Conservation (phyloP, 306 rosid genomes). For the Macrotyloma uniflorum region DNA sequence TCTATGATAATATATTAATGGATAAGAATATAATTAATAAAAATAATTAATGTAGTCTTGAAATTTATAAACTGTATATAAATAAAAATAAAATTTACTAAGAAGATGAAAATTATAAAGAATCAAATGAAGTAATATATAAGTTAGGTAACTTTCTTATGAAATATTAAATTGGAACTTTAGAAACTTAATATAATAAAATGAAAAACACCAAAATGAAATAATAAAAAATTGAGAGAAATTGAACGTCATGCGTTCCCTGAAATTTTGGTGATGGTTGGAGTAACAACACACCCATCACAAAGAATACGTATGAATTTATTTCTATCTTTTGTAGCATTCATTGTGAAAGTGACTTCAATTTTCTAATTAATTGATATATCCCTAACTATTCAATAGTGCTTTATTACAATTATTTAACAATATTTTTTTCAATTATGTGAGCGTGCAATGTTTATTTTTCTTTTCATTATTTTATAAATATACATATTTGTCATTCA, state of each 20-base stretch:
- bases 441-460: background rate
- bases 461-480: background rate
- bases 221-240: too few species aligned
- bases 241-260: slow-evolving; percentile 26
- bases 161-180: too few species aligned
- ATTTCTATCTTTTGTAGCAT: background rate
- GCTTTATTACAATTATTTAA: background rate
- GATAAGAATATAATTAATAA: too few species aligned
- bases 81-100: too few species aligned
- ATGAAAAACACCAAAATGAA: too few species aligned
- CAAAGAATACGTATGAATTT: background rate
- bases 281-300: background rate
- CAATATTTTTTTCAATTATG: background rate
- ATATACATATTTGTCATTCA: background rate
- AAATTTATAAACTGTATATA: too few species aligned
- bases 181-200: too few species aligned
- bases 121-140: too few species aligned
- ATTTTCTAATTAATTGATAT: background rate
- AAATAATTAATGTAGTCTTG: too few species aligned
- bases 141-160: too few species aligned
- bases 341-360: slow-evolving; percentile 37
- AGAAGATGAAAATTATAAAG: too few species aligned
- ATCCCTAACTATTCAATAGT: background rate
- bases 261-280: slow-evolving; percentile 37
- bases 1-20: too few species aligned